Evolutionary conservation across 495 filamentous ascomycete species (phyloP), one percentile per base, ranked within the genome.

Genomic region (Bryoglossum gracile): DNA sequence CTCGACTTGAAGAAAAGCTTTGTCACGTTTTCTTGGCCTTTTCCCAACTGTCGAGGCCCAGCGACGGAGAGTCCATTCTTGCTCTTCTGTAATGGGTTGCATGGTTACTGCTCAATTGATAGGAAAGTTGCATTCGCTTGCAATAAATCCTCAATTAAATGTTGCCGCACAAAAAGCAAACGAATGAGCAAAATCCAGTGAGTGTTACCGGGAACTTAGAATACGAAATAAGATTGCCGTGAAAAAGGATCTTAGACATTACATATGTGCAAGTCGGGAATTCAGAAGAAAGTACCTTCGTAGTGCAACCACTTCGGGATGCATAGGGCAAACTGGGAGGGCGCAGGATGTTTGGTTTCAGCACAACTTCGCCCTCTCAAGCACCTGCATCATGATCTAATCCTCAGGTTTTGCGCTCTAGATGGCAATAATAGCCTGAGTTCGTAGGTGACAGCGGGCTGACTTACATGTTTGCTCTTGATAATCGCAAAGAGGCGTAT

Each of bases 21-120:
- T 46, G 16, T 47, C 43, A 8, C 21, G 24, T 32, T 53, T 47
- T 18, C 22, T 2, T 3, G 43, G 50, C 3, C 19, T 32, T n/a
- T 51, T 51, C 13, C 43, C 43, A 3, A 37, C 19, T 8, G 33
- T 41, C 9, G 35, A 9, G 0, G 34, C 43, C 50, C 50, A 53
- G n/a, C 50, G 43, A 14, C 33, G 42, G 18, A 53, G 25, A 9
- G 50, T 53, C 43, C 16, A 39, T 11, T 53, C 43, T 23, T 53
- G 50, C 0, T 46, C 50, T 35, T 53, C 36, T 14, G 50, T 46
- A 23, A 53, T 41, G 8, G 43, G 34, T 19, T 42, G 25, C 50
- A 53, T 53, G 17, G 22, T 11, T 41, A 10, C 19, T 22, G 25
- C 14, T 17, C 13, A 41, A 41, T 30, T n/a, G n/a, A n/a, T n/a